Evolutionary conservation across 768 basidiomycete genomes (phyloP), one percentile per base, ranked within the genome.

Genomic region (Punctularia strigosozonata): DNA sequence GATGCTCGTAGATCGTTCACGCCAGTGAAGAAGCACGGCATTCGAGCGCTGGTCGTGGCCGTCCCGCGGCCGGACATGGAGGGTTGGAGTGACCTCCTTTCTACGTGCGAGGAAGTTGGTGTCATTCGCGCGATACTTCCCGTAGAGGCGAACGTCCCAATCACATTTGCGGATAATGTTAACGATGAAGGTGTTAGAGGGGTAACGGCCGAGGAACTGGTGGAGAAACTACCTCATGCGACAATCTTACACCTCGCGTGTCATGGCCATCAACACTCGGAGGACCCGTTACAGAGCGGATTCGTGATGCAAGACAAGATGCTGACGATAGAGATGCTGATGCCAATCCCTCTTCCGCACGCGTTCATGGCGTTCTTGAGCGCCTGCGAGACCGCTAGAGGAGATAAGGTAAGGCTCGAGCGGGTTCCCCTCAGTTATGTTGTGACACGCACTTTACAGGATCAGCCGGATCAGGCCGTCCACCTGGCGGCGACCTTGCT

Each of bases 351-450:
- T 21, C 19, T 51, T 1, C 42, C 52, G 3, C 46, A 31, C 10
- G 53, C 56, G 0, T 52, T 61, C 37, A 62, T 66, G 50, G 61
- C 57, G 17, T 62, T 61, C 35, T 30, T 64, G 17, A 55, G 55
- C 12, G 54, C 54, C 13, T 61, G 59, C 24, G 48, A 38, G 28
- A 55, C 53, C 8, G 45, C 51, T 3, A 48, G 45, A 24, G 51
- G 44, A 10, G 52, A 53, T 17, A 41, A 30, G n/a, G n/a, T n/a
- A n/a, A n/a, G n/a, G n/a, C n/a, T n/a, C n/a, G n/a, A n/a, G n/a
- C n/a, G n/a, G n/a, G n/a, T n/a, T n/a, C n/a, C n/a, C n/a, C n/a
- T n/a, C n/a, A n/a, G n/a, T n/a, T n/a, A n/a, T n/a, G n/a, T n/a
- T n/a, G n/a, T n/a, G n/a, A n/a, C n/a, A n/a, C n/a, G n/a, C n/a